These are phyloP conservation scores for Arabis hirsuta DNA, from an alignment of 345 rosid genomes.

Conservation along the genomic window DNA sequence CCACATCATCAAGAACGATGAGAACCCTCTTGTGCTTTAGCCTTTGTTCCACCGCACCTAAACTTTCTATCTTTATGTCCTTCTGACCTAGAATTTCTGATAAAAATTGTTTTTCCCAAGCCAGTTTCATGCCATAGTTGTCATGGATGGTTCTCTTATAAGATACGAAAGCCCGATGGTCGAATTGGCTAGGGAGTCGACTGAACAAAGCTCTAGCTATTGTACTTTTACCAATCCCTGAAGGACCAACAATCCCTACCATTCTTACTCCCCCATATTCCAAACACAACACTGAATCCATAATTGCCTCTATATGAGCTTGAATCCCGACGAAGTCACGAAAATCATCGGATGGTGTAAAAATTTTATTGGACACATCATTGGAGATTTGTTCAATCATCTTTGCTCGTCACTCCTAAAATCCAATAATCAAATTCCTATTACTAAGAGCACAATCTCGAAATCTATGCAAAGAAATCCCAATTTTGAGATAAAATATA, in stretches of 20 bases:
- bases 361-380: slow-evolving; percentile 22
- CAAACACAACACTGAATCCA: not conserved
- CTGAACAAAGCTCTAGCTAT: slow-evolving; percentile 39
- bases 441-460: too few relatives aligned
- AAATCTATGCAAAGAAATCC: too few relatives aligned
- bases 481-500: too few relatives aligned
- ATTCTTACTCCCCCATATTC: slow-evolving; percentile 2
- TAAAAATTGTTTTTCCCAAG: slow-evolving; percentile 43
- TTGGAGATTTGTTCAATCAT: not conserved
- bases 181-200: slow-evolving; percentile 9
- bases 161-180: not conserved
- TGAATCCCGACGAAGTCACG: not conserved
- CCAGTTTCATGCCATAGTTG: slow-evolving; percentile 10
- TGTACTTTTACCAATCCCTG: slow-evolving; percentile 53
- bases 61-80: not conserved
- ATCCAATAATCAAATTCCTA: too few relatives aligned
- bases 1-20: slow-evolving; percentile 29
- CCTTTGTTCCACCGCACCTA: not conserved
- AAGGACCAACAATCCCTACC: slow-evolving; percentile 48
- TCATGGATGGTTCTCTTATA: not conserved
- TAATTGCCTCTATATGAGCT: not conserved
- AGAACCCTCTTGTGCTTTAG: slow-evolving; percentile 10
- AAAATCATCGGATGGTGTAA: too few relatives aligned
- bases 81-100: slow-evolving; percentile 33
- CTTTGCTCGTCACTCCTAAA: not conserved